Base-by-base conservation (phyloP, 192 early-diverging fungal genomes). In the Backusella australiensis region DNA sequence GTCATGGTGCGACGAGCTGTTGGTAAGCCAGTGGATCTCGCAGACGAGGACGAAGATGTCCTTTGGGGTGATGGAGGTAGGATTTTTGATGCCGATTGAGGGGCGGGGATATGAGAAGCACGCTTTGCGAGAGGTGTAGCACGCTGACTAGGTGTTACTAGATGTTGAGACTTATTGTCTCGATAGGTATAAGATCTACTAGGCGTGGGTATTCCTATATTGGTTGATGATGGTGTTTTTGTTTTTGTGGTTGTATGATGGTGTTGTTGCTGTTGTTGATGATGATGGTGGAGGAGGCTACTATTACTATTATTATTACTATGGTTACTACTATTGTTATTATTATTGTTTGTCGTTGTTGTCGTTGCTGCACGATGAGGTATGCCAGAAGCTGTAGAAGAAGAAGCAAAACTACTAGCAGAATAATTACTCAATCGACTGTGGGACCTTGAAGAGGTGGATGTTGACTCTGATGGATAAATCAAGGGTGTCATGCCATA, bases 391-490 rank as follows among this genome's bases (percentile, higher is more conserved):
- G 65, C 49, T 49, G 46, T 49, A 49, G 46, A 49, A n/a, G 59
- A 78, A 17, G 78, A 79, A 15, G 78, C 21, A 36, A 35, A 23
- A n/a, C 78, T 79, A 53, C 71, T 67, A 17, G 76, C 76, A 5
- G 80, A 81, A 59, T 81, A 78, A 36, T 81, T 77, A 42, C 80
- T 81, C 36, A 78, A 34, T 46, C 80, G 68, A 68, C 80, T 81
- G 19, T 56, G 41, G 23, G 80, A 67, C 29, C 80, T 69, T 52
- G 73, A 77, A 26, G 80, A 77, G 23, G 71, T 71, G 0, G 78
- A 80, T 3, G 74, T 71, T 8, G 78, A 80, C 34, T 80, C 69
- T 7, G 74, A 76, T 41, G 69, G 78, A 34, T 72, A 72, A 63
- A 81, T 34, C 70, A 67, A 21, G 7, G 75, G 42, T 23, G 79